Conservation (phyloP, 208 protist genomes). For the Crithidia sp. region DNA sequence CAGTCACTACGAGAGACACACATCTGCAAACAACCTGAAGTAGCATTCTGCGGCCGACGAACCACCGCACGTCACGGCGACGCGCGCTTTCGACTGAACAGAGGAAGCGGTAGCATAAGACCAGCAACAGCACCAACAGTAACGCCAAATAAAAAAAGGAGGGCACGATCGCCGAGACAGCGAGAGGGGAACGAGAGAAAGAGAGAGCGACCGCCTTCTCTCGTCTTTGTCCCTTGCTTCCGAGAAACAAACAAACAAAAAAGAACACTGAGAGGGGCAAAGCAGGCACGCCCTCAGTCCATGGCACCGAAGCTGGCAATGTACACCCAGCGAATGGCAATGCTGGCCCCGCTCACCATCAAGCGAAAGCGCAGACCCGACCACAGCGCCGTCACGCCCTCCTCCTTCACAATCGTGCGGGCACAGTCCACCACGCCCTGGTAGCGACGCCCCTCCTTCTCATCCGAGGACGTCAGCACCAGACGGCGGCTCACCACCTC, state of each 20-base stretch:
- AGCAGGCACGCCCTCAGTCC: neutral
- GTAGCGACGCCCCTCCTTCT: constrained; percentile 48
- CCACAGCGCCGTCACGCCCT: constrained; percentile 81
- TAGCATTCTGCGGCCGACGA: too few relatives aligned
- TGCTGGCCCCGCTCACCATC: constrained; percentile 39
- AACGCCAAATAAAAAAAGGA: too few relatives aligned
- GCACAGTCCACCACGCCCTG: constrained; percentile 65
- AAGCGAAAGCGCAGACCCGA: constrained; percentile 57
- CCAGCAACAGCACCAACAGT: too few relatives aligned
- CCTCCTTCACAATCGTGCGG: constrained; percentile 66
- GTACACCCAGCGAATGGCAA: constrained; percentile 31
- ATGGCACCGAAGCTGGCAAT: constrained; percentile 1
- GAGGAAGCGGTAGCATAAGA: too few relatives aligned
- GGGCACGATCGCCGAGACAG: too few relatives aligned
- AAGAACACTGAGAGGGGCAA: neutral
- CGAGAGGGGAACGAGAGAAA: too few relatives aligned
- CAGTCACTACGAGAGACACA: too few relatives aligned
- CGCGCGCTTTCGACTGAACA: too few relatives aligned
- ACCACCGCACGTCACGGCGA: too few relatives aligned
- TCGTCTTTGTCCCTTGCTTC: too few relatives aligned
- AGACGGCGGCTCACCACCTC: constrained; percentile 83
- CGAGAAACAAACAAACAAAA: neutral
- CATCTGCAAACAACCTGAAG: too few relatives aligned
- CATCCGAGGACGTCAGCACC: constrained; percentile 69
- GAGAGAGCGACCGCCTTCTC: too few relatives aligned